Percentiles rank a stretch among this genome's conserved stretches.
Conservation (phyloP, 2,329 filamentous ascomycete genomes). For the Pseudogymnoascus sp. region DNA sequence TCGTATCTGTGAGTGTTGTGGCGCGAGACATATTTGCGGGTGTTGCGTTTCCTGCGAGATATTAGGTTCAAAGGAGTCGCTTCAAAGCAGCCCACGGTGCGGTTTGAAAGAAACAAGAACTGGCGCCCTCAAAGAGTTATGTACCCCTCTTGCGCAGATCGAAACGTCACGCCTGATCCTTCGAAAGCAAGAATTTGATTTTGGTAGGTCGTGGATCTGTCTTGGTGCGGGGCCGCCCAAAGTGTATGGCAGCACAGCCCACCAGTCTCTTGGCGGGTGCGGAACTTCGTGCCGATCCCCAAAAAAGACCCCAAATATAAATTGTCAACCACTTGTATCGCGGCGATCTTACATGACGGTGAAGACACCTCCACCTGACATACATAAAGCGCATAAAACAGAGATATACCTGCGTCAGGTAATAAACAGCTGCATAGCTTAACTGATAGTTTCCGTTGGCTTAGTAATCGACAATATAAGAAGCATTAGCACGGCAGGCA, state of each 20-base stretch:
- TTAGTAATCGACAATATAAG: neutral
- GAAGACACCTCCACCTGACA: neutral
- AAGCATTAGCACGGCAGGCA: no score
- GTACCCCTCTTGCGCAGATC: neutral
- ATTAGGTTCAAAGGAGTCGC: neutral
- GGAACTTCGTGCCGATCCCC: neutral
- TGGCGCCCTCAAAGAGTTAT: neutral
- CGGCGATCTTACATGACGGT: neutral
- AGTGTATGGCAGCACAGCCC: neutral
- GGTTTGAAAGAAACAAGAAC: neutral
- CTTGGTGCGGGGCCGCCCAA: neutral
- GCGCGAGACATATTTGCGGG: neutral
- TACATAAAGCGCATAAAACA: neutral
- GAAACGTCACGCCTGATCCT: neutral
- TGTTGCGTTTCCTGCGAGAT: neutral
- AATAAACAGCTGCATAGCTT: neutral
- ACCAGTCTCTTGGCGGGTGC: neutral
- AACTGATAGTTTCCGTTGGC: neutral
- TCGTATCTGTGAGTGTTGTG: neutral
- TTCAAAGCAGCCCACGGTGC: neutral
- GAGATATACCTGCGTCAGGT: neutral
- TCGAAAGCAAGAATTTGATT: neutral
- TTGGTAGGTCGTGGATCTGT: neutral
- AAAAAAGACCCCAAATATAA: neutral
- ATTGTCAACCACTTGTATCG: neutral